These are phyloP conservation scores for Xylaria polymorpha DNA, from an alignment of 2,329 filamentous ascomycete genomes.

Conservation along the genomic window DNA sequence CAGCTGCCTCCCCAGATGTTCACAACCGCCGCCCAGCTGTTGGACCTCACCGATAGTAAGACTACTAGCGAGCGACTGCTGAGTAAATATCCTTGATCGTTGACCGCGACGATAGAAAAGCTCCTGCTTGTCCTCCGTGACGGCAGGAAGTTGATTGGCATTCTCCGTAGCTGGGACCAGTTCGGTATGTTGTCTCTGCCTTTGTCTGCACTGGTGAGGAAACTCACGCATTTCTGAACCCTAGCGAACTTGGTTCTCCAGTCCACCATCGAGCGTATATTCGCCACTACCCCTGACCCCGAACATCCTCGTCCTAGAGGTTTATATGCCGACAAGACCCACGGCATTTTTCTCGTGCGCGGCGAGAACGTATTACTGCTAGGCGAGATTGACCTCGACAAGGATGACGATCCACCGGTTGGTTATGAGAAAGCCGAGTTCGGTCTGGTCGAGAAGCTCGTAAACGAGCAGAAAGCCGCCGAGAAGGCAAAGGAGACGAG, in stretches of 20 bases:
- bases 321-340: conserved; percentile 84
- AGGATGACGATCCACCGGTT: conserved; percentile 85
- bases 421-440: conserved; percentile 74
- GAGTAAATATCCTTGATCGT: conserved; percentile 43
- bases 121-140: conserved; percentile 91
- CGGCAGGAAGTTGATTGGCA: conserved; percentile 91
- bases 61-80: conserved; percentile 30
- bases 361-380: conserved; percentile 97
- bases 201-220: not conserved
- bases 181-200: conserved; percentile 74
- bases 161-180: conserved; percentile 96
- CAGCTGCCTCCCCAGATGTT: conserved; percentile 96
- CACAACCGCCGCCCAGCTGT: conserved; percentile 92
- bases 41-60: conserved; percentile 98
- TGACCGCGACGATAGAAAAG: conserved; percentile 75
- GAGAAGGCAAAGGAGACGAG: conserved; percentile 80
- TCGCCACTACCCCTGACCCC: conserved; percentile 58
- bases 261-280: conserved; percentile 90
- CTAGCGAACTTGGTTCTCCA: conserved; percentile 94
- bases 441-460: conserved; percentile 76
- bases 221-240: conserved; percentile 22
- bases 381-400: conserved; percentile 96
- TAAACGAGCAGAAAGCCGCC: conserved; percentile 75
- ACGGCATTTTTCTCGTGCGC: conserved; percentile 90
- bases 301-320: conserved; percentile 54